phyloP scores from a whole-genome alignment of 2,329 filamentous ascomycete genomes.

The Aureobasidium melanogenum region DNA sequence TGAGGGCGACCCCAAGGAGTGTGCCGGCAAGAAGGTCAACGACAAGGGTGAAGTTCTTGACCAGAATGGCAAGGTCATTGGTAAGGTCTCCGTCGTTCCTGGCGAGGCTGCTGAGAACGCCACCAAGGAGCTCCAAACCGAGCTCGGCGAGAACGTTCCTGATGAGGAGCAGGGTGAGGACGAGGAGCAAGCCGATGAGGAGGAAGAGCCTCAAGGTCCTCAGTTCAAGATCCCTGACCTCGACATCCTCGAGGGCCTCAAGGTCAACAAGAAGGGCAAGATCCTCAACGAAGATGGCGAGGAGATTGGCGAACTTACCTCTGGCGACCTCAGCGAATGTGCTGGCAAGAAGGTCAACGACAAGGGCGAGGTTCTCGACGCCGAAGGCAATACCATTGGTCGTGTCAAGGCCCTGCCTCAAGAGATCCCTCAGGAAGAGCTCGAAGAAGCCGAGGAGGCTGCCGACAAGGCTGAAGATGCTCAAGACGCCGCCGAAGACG shows the following conservation, averaged over 20 bases:
- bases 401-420: conserved; percentile 46
- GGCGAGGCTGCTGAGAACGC: conserved; percentile 44
- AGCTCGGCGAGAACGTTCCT: conserved; percentile 35
- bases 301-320: conserved; percentile 43
- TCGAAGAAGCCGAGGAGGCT: conserved; percentile 26
- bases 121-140: conserved; percentile 39
- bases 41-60: conserved; percentile 43
- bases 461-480: conserved; percentile 22
- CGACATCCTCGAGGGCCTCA: conserved; percentile 42
- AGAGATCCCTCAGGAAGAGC: conserved; percentile 26
- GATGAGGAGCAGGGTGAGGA: conserved; percentile 21
- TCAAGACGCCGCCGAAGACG: conserved; percentile 34
- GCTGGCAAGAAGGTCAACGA: conserved; percentile 58
- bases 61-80: conserved; percentile 42
- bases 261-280: conserved; percentile 52
- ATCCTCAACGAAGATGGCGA: conserved; percentile 46
- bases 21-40: conserved; percentile 41
- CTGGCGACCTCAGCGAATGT: conserved; percentile 53
- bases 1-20: conserved; percentile 36
- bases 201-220: conserved; percentile 17
- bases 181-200: conserved; percentile 22
- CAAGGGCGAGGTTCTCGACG: conserved; percentile 56
- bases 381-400: conserved; percentile 54
- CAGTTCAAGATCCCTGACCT: conserved; percentile 34
- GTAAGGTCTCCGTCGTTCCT: conserved; percentile 39